Evolutionary conservation across 2,329 filamentous ascomycete genomes (phyloP).

Genomic region (Beauveria sp.): DNA sequence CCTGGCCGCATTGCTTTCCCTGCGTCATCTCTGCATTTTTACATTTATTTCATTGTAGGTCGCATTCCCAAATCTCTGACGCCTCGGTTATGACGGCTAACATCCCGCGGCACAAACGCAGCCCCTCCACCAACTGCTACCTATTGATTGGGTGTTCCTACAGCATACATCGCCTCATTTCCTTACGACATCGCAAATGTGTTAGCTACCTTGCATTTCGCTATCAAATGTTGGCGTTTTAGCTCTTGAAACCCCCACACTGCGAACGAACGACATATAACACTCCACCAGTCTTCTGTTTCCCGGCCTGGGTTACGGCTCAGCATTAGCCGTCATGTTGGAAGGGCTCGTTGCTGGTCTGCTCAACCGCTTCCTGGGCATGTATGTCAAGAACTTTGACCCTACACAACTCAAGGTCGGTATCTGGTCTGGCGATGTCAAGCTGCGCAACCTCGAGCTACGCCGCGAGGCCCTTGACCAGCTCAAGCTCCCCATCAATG

Average conservation of each 20-base stretch:
- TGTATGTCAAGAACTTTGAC: constrained; percentile 99
- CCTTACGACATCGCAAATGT: constrained; percentile 1
- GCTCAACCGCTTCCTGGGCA: constrained; percentile 97
- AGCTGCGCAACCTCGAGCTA: constrained; percentile 84
- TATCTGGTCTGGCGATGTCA: constrained; percentile 98
- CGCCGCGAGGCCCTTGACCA: constrained; percentile 94
- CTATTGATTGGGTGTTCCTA: neutral
- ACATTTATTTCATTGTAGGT: neutral
- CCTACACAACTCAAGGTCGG: constrained; percentile 95
- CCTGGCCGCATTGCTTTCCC: neutral
- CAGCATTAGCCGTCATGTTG: constrained; percentile 64
- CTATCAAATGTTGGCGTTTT: neutral
- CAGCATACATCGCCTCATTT: neutral
- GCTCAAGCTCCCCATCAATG: constrained; percentile 91
- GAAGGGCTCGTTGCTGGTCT: constrained; percentile 94
- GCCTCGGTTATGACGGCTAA: neutral
- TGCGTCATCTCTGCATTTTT: neutral
- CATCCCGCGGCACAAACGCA: neutral
- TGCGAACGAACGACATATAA: neutral
- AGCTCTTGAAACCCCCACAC: neutral
- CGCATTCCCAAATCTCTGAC: neutral
- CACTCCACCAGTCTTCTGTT: neutral
- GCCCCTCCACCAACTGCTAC: constrained; percentile 3
- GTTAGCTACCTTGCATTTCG: neutral
- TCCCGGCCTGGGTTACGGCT: constrained; percentile 69